Percentiles rank a stretch among this genome's conserved stretches.
Conservation (phyloP, 129 eudicot species). For the Silybum marianum region DNA sequence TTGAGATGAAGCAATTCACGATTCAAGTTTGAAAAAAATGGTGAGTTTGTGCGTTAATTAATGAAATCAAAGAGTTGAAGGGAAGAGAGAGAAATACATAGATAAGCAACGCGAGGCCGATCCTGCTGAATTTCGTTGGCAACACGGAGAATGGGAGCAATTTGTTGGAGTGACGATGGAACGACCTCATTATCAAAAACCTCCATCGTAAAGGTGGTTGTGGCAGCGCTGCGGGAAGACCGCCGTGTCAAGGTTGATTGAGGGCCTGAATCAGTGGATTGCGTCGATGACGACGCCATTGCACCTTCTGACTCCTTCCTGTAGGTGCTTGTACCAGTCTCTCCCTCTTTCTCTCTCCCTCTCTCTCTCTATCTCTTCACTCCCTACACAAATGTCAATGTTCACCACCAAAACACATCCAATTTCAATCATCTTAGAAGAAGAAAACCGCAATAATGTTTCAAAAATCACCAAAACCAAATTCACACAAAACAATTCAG, state of each 20-base stretch:
- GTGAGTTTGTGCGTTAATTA: neutral
- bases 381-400: constrained; percentile 8
- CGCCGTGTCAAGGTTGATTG: constrained; percentile 36
- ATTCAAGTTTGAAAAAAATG: neutral
- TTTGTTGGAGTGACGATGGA: constrained; percentile 62
- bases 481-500: neutral
- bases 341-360: neutral
- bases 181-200: constrained; percentile 78
- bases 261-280: constrained; percentile 1
- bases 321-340: neutral
- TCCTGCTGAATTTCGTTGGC: constrained; percentile 61
- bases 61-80: neutral
- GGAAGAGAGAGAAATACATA: constrained; percentile 36
- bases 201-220: constrained; percentile 62
- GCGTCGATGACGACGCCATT: constrained; percentile 32
- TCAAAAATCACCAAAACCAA: neutral
- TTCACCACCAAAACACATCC: neutral
- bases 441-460: neutral
- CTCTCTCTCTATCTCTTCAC: constrained; percentile 11
- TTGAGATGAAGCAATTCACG: neutral
- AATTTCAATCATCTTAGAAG: neutral
- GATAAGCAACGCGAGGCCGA: constrained; percentile 77
- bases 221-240: constrained; percentile 64
- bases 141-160: constrained; percentile 69
- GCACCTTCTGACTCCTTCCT: constrained; percentile 17